Conservation (phyloP, 371 early-diverging fungal genomes). For the Actinomucor elegans region DNA sequence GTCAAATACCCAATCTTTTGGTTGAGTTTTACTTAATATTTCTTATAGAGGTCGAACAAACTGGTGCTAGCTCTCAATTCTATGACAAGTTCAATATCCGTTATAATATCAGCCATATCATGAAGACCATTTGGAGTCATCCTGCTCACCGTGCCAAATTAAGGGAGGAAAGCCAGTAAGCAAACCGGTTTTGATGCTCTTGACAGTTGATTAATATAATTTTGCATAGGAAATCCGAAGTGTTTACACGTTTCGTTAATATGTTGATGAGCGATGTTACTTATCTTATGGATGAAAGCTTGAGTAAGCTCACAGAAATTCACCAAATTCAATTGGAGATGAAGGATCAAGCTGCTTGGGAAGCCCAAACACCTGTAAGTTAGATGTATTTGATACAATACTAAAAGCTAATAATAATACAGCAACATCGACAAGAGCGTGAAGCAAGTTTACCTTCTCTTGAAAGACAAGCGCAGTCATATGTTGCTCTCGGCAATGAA, state of each 20-base stretch:
- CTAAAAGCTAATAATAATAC: too few species aligned
- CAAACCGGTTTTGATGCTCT: neutral
- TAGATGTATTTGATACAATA: neutral
- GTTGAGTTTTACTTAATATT: neutral
- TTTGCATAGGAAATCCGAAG: slow-evolving; percentile 51
- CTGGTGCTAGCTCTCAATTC: slow-evolving; percentile 90
- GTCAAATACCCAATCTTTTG: slow-evolving; percentile 1
- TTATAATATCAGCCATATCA: slow-evolving; percentile 93
- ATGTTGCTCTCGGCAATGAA: slow-evolving; percentile 88
- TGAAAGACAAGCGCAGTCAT: slow-evolving; percentile 87
- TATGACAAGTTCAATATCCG: slow-evolving; percentile 98
- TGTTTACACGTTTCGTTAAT: slow-evolving; percentile 90
- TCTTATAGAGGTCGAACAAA: slow-evolving; percentile 85
- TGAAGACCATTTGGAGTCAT: slow-evolving; percentile 86
- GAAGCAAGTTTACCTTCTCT: slow-evolving; percentile 60
- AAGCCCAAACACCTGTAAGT: slow-evolving; percentile 53
- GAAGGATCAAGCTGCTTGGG: slow-evolving; percentile 58
- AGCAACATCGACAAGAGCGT: slow-evolving; percentile 69
- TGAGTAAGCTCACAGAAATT: slow-evolving; percentile 87
- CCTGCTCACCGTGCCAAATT: slow-evolving; percentile 60
- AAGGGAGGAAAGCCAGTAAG: slow-evolving; percentile 61
- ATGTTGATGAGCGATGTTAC: slow-evolving; percentile 96
- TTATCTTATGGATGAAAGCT: slow-evolving; percentile 90
- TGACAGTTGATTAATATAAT: neutral
- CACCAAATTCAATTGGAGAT: slow-evolving; percentile 79